Evolutionary conservation across 176 grass and related monocot genomes (phyloP).

Genomic region (Hordeum vulgare): DNA sequence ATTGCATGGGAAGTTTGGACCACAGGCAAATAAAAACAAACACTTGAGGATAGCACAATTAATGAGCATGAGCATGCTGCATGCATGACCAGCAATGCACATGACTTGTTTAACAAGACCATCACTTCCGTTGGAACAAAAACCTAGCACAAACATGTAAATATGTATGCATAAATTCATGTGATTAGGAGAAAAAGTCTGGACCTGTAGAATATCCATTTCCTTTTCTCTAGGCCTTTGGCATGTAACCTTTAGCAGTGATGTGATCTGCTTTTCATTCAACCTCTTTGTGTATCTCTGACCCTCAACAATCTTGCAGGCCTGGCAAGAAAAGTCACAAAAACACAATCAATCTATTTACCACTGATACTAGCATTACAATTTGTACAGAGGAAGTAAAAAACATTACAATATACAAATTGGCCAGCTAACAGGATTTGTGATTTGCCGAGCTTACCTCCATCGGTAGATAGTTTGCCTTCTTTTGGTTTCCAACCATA

Average conservation of each 20-base stretch:
- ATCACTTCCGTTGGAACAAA: conserved; percentile 1
- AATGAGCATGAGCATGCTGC: neutral
- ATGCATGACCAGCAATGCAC: neutral
- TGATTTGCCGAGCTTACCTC: conserved; percentile 41
- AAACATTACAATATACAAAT: neutral
- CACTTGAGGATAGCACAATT: neutral
- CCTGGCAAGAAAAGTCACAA: conserved; percentile 27
- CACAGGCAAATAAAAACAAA: conserved; percentile 24
- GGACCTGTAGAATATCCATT: conserved; percentile 94
- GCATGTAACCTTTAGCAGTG: conserved; percentile 92
- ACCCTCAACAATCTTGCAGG: conserved; percentile 97
- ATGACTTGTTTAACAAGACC: neutral
- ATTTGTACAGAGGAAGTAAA: neutral
- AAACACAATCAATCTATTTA: neutral
- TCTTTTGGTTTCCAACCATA: conserved; percentile 98
- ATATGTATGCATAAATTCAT: neutral
- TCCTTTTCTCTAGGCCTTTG: conserved; percentile 96
- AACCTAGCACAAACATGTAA: neutral
- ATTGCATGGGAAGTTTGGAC: conserved; percentile 27
- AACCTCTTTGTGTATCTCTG: conserved; percentile 99
- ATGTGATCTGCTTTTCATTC: conserved; percentile 99
- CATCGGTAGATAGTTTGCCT: conserved; percentile 97
- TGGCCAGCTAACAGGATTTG: neutral
- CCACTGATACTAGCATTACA: neutral
- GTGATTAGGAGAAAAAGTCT: neutral